Evolutionary conservation across 1,284 basidiomycete species (phyloP), one percentile per base, ranked within the genome.

Genomic region (Pseudozyma hubeiensis): DNA sequence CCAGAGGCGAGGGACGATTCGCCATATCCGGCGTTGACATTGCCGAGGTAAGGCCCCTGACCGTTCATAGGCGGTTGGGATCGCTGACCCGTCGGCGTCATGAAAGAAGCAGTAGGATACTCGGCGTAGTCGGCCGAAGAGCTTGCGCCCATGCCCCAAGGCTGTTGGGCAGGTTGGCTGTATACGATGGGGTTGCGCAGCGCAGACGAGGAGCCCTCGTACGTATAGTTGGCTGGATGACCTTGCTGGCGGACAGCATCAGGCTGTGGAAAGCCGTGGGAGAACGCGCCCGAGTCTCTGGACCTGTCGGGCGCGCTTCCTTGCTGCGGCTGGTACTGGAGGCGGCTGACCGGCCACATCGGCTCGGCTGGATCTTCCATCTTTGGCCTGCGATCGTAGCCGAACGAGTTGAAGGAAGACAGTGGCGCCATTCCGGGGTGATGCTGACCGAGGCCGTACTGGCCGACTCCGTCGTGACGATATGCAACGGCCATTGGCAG

Each of bases 401-500:
- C 63, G 31, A 62, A 59, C 41, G 53, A 50, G 39, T 44, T 56
- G 35, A 44, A 60, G 16, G 64, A 60, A 10, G 63, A 47, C 39
- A 62, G 61, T 41, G 57, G 58, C 16, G 61, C 65, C 65, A 68
- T 68, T 37, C 43, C 53, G 33, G 35, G 7, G 39, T 52, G 48
- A 40, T 57, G 55, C 33, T 73, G 65, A 62, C 56, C 50, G 54
- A 68, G 58, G 65, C 65, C 65, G 70, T 68, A 54, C 61, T 61
- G 65, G 70, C 61, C 65, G 56, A 68, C 61, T 60, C 64, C 70
- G 65, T 73, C 61, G 55, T 67, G 48, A 49, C 65, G 70, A 37
- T 68, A 53, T 54, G 53, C 70, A 24, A 73, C 70, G 53, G 66
- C 70, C 70, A 73, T 73, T 64, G 61, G 57, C 54, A 68, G 53